These are phyloP conservation scores for Rhodotorula sp. DNA, from an alignment of 1,284 basidiomycete species.

Conservation along the genomic window DNA sequence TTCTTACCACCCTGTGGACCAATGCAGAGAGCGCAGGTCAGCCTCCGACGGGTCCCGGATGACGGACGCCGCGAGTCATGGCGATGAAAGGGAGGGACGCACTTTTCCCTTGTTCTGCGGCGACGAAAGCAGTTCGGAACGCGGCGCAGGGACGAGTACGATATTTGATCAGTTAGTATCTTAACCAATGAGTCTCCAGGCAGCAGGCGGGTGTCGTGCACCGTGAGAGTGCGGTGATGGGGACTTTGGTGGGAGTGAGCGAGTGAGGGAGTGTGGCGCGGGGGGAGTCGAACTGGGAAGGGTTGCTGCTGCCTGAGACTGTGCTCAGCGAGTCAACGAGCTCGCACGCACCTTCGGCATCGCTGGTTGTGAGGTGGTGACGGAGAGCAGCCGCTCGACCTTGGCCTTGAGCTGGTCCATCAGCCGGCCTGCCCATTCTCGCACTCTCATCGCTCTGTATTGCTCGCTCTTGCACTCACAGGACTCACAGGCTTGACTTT, in stretches of 20 bases:
- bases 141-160: background rate
- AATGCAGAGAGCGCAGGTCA: background rate
- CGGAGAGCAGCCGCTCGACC: background rate
- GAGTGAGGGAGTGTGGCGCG: background rate
- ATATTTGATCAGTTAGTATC: background rate
- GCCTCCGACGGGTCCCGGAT: background rate
- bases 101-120: constrained; percentile 42
- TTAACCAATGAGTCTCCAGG: background rate
- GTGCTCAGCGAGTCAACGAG: background rate
- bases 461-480: no score
- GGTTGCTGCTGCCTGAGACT: rapidly evolving
- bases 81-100: constrained; percentile 9
- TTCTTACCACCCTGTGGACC: constrained; percentile 89
- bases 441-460: background rate
- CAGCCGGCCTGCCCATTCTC: background rate
- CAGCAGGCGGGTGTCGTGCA: background rate
- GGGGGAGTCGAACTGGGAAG: background rate
- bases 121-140: background rate
- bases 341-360: constrained; percentile 7
- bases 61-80: background rate
- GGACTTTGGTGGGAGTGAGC: background rate
- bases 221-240: background rate
- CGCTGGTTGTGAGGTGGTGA: background rate
- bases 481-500: no score
- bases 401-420: background rate